A percentile compares a stretch with the other conserved stretches of the same genome.
Evolutionary conservation across 2,329 filamentous ascomycete genomes (phyloP).

Genomic region (Pseudogymnoascus sp.): DNA sequence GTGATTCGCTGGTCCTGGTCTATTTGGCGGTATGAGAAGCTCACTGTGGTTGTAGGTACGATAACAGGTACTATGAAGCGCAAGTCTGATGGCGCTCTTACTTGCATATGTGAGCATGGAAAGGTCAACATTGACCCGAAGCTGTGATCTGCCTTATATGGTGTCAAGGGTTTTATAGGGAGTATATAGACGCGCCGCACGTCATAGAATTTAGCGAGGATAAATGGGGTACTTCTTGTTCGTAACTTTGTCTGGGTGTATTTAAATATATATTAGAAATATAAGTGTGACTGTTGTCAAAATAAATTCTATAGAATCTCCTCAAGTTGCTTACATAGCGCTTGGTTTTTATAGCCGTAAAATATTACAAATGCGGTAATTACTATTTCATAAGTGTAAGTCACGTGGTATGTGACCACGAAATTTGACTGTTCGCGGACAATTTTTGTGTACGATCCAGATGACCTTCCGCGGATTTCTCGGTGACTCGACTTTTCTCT

Average conservation of each 20-base stretch:
- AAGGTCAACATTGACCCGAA: conserved; percentile 52
- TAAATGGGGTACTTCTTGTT: not conserved
- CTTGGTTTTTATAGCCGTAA: not conserved
- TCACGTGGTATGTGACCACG: not conserved
- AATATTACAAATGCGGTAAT: not conserved
- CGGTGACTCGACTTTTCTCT: not conserved
- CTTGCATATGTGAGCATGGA: conserved; percentile 55
- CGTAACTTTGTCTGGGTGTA: not conserved
- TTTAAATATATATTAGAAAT: not conserved
- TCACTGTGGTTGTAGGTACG: conserved; percentile 21
- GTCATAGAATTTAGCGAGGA: not conserved
- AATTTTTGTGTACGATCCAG: not conserved
- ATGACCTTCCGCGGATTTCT: not conserved
- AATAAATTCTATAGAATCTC: not conserved
- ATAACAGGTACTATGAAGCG: conserved; percentile 48
- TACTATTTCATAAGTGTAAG: not conserved
- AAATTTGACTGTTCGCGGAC: not conserved
- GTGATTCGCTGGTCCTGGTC: conserved; percentile 14
- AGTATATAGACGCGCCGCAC: not conserved
- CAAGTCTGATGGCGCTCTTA: conserved; percentile 43
- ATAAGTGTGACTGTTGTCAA: not conserved
- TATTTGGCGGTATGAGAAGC: not conserved
- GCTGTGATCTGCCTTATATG: not conserved
- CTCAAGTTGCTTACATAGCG: not conserved
- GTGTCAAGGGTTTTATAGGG: not conserved